Percentiles rank a stretch among this genome's conserved stretches.
phyloP scores from a whole-genome alignment of 208 protist species.

The Crithidia bombi region DNA sequence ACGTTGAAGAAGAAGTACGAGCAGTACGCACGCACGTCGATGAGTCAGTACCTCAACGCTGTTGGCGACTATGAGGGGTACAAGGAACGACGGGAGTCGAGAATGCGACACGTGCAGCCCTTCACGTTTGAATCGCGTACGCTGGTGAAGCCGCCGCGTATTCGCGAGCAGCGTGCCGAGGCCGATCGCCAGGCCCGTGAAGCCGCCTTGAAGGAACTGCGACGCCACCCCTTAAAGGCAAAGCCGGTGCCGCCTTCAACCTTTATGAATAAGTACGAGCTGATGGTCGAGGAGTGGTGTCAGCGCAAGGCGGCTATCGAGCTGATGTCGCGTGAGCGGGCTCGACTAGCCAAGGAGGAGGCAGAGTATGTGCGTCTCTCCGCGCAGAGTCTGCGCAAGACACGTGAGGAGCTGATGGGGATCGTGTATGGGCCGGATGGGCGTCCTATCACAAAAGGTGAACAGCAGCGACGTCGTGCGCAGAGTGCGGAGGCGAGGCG shows the following conservation, averaged over 20 bases:
- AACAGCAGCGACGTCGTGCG: conserved; percentile 33
- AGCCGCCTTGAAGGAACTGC: conserved; percentile 28
- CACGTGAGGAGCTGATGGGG: conserved; percentile 62
- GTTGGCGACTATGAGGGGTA: conserved; percentile 61
- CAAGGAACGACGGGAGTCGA: conserved; percentile 46
- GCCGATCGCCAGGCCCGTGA: conserved; percentile 44
- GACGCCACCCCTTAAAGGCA: conserved; percentile 48
- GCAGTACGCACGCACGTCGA: conserved; percentile 44
- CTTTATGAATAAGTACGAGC: conserved; percentile 89
- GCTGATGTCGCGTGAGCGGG: conserved; percentile 60
- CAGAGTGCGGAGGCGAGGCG: conserved; percentile 36
- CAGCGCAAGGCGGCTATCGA: conserved; percentile 78
- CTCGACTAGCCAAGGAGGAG: conserved; percentile 61
- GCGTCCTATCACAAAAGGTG: conserved; percentile 20
- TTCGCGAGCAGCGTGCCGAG: conserved; percentile 48
- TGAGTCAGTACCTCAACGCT: conserved; percentile 60
- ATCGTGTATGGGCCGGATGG: conserved; percentile 37
- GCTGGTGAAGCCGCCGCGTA: conserved; percentile 44
- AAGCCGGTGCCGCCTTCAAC: conserved; percentile 82
- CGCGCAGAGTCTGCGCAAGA: conserved; percentile 52
- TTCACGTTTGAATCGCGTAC: conserved; percentile 80
- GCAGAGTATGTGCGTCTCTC: conserved; percentile 53
- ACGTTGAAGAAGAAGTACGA: conserved; percentile 58
- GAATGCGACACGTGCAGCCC: conserved; percentile 39
- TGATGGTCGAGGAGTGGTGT: conserved; percentile 92